Evolutionary conservation across 352 stramenopile genomes (phyloP), one percentile per base, ranked within the genome.

Genomic region (Pythium utonaiense): DNA sequence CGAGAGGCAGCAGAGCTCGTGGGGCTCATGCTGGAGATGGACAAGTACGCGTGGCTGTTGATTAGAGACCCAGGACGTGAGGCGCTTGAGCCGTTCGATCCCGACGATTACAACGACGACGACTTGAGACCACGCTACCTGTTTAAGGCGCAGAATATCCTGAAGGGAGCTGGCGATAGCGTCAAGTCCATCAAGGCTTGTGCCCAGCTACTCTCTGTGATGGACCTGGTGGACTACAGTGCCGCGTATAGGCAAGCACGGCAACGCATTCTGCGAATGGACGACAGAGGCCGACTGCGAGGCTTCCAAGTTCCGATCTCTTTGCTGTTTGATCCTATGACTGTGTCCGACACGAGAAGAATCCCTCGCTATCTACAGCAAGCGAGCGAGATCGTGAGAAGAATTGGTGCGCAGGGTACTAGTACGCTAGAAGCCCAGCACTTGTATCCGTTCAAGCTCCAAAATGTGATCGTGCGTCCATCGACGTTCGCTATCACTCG

Each of bases 1-100:
- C 59, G 59, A 5, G 59, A 66, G 30, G 50, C 59, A 10, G 34
- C 60, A 22, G 59, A 66, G 41, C 52, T 66, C 14, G 51, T 66
- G 16, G 59, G 27, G 24, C 41, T 66, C 14, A 47, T 47, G 33
- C 42, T 66, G 17, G 38, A 45, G 16, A 16, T 66, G 16, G 59
- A 60, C 34, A 33, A 36, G 36, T 19, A 33, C 24, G 50, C 36
- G 16, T 66, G 59, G 51, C 51, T 38, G 17, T 27, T 60, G 16
- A 13, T 66, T 1, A n/a, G 17, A 1, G 27, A 55, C 5, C 17
- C 22, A 8, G 41, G 41, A 3, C 53, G 45, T 22, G 10, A 30
- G 1, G 16, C 31, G 36, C 52, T 64, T 19, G 24, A 53, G 12
- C 3, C 13, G n/a, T 66, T 66, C 21, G 42, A 66, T 42, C 51